These are phyloP conservation scores for Fusarium coicis DNA, from an alignment of 2,329 filamentous ascomycete genomes.

Conservation along the genomic window DNA sequence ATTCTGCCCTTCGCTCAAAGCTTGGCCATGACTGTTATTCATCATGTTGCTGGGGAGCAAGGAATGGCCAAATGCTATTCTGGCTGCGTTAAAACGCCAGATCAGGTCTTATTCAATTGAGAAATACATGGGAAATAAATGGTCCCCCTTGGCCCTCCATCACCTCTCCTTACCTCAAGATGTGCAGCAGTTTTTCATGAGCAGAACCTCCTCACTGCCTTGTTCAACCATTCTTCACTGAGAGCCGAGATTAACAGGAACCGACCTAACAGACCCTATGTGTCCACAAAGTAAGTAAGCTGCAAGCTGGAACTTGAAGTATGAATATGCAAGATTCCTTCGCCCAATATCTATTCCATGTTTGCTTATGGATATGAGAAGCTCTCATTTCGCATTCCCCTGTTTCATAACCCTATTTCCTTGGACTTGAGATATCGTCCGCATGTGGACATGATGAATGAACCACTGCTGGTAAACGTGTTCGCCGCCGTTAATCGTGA, in stretches of 20 bases:
- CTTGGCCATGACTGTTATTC: too few species aligned
- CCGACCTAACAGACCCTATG: neutral
- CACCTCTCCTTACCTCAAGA: neutral
- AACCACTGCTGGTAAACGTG: neutral
- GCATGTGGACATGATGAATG: neutral
- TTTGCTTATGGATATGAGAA: slow-evolving; percentile 7
- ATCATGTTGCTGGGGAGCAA: neutral
- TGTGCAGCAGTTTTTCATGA: neutral
- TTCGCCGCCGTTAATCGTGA: slow-evolving; percentile 20
- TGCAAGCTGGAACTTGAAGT: slow-evolving; percentile 25
- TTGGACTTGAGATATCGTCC: neutral
- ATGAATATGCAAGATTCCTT: neutral
- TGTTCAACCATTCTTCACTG: neutral
- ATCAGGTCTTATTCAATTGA: slow-evolving; percentile 6
- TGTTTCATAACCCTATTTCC: neutral
- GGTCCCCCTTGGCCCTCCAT: neutral
- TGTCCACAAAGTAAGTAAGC: neutral
- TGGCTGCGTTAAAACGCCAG: slow-evolving; percentile 5
- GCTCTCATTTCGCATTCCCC: neutral
- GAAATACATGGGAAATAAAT: neutral
- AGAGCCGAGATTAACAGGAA: neutral
- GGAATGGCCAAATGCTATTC: neutral
- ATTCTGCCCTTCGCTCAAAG: neutral
- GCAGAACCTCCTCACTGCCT: neutral
- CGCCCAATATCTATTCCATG: neutral